phyloP scores from a whole-genome alignment of 805 yeast species.

The Grigorovia yakushimaensis region DNA sequence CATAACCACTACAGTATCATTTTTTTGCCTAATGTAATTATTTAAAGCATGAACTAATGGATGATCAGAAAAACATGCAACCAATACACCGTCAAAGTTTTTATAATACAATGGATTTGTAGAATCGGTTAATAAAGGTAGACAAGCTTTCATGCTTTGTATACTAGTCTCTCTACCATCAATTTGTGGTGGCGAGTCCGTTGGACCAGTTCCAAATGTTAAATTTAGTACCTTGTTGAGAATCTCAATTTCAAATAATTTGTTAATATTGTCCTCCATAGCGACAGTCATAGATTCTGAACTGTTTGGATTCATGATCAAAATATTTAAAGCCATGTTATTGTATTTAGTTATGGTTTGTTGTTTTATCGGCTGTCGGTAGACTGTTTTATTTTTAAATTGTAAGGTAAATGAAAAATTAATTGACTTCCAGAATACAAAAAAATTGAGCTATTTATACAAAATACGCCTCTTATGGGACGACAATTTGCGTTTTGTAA shows the following conservation, averaged over 20 bases:
- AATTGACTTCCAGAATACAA: too few relatives aligned
- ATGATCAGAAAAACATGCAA: slow-evolving; percentile 22
- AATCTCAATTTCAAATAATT: not conserved
- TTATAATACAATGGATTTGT: slow-evolving; percentile 7
- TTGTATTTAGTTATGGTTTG: not conserved
- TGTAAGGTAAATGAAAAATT: slow-evolving; percentile 2
- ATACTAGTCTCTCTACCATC: slow-evolving; percentile 12
- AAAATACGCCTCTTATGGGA: too few relatives aligned
- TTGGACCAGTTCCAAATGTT: slow-evolving; percentile 17
- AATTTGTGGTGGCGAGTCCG: slow-evolving; percentile 16
- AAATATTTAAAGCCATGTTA: slow-evolving; percentile 4
- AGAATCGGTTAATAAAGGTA: slow-evolving; percentile 11
- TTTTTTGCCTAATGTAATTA: not conserved
- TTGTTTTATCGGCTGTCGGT: too few relatives aligned
- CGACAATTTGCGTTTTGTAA: too few relatives aligned
- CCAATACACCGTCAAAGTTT: slow-evolving; percentile 16
- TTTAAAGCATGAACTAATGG: slow-evolving; percentile 13
- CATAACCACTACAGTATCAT: slow-evolving; percentile 1
- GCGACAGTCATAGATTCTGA: slow-evolving; percentile 16
- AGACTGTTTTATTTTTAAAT: too few relatives aligned
- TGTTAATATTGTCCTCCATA: slow-evolving; percentile 8
- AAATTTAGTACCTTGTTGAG: not conserved
- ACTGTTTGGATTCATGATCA: slow-evolving; percentile 21
- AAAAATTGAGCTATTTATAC: too few relatives aligned
- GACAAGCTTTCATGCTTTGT: slow-evolving; percentile 14